Conservation (phyloP, 2,329 filamentous ascomycete genomes). For the Penicillium sp. region DNA sequence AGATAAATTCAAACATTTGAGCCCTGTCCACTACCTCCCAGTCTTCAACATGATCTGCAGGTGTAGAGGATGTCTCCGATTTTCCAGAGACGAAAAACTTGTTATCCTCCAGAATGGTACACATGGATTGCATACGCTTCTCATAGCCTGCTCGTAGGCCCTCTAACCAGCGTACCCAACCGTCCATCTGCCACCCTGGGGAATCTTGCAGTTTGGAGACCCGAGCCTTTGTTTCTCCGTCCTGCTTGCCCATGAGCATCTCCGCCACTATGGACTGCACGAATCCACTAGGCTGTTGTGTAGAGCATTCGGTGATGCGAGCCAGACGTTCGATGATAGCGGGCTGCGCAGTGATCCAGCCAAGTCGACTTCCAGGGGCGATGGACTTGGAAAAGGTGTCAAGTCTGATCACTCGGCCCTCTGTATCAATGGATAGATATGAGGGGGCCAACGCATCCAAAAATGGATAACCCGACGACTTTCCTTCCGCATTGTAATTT, state of each 20-base stretch:
- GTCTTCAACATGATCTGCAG: slow-evolving; percentile 52
- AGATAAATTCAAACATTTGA: slow-evolving; percentile 71
- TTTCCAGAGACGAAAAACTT: slow-evolving; percentile 65
- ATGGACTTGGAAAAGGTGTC: slow-evolving; percentile 95
- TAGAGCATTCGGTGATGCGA: slow-evolving; percentile 73
- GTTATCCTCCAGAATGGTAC: slow-evolving; percentile 67
- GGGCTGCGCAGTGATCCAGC: slow-evolving; percentile 87
- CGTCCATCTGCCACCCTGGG: slow-evolving; percentile 72
- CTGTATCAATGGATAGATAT: slow-evolving; percentile 75
- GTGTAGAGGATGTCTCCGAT: slow-evolving; percentile 27
- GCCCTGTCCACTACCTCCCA: slow-evolving; percentile 77
- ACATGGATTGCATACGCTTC: slow-evolving; percentile 79
- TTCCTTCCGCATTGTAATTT: slow-evolving; percentile 45
- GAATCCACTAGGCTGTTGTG: slow-evolving; percentile 85
- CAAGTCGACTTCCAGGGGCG: slow-evolving; percentile 82
- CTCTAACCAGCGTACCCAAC: slow-evolving; percentile 89
- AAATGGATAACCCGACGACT: slow-evolving; percentile 69
- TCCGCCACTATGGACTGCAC: slow-evolving; percentile 71
- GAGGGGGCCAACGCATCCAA: slow-evolving; percentile 81
- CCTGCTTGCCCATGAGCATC: slow-evolving; percentile 67
- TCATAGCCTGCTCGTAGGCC: slow-evolving; percentile 83
- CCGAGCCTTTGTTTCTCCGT: slow-evolving; percentile 47
- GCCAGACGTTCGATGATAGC: slow-evolving; percentile 70
- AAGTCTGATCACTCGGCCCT: slow-evolving; percentile 83
- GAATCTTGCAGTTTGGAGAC: slow-evolving; percentile 48